A percentile compares a stretch with the other conserved stretches of the same genome.
phyloP scores from a whole-genome alignment of 169 alveolate genomes.

The Cryptosporidium viatorum region DNA sequence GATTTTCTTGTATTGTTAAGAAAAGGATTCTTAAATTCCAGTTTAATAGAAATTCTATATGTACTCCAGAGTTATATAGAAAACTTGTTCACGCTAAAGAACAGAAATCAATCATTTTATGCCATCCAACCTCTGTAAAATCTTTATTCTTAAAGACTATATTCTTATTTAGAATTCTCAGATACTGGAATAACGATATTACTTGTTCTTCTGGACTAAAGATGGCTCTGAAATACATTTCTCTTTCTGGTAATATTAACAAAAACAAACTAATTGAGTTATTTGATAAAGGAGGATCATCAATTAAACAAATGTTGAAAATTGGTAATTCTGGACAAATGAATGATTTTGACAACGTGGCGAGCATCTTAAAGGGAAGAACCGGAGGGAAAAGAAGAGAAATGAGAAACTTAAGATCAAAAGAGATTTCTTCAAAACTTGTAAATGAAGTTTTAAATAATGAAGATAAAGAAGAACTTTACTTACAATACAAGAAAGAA shows the following conservation, averaged over 20 bases:
- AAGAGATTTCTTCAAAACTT: not conserved
- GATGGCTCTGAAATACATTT: slow-evolving; percentile 43
- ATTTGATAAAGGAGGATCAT: slow-evolving; percentile 1
- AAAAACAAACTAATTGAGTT: not conserved
- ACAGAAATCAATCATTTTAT: slow-evolving; percentile 86
- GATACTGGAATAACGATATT: slow-evolving; percentile 53
- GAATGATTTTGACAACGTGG: not conserved
- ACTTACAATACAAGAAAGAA: slow-evolving; percentile 76
- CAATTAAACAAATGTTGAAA: slow-evolving; percentile 5
- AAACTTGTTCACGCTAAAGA: slow-evolving; percentile 88
- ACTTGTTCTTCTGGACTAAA: slow-evolving; percentile 35
- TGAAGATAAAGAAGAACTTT: slow-evolving; percentile 50
- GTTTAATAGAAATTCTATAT: slow-evolving; percentile 84
- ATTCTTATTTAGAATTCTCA: slow-evolving; percentile 80
- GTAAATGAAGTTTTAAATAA: not conserved
- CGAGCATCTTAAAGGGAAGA: no score
- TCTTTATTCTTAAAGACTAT: slow-evolving; percentile 87
- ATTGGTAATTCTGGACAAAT: not conserved
- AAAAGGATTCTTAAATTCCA: slow-evolving; percentile 85
- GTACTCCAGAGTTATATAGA: slow-evolving; percentile 85
- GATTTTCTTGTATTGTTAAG: slow-evolving; percentile 87
- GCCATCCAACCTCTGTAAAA: slow-evolving; percentile 91
- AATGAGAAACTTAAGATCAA: not conserved
- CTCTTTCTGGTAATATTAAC: slow-evolving; percentile 22
- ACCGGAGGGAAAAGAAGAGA: not conserved